Base-by-base conservation (phyloP, 2,329 filamentous ascomycete species). In the Dactylellina drechsleri region DNA sequence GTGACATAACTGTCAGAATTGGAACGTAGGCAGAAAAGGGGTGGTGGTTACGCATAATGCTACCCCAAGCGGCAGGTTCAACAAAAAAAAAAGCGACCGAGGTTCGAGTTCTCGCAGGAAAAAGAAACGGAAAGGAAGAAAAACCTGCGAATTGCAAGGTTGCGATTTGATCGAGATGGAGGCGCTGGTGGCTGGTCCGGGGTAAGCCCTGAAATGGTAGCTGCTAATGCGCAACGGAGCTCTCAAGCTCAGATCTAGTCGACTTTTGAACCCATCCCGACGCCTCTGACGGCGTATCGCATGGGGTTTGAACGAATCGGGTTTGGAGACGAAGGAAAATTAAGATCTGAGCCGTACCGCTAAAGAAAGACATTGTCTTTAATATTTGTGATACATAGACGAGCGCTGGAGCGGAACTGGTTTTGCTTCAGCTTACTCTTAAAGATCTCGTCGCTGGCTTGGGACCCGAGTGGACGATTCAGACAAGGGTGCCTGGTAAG, bases 341-440 rank as follows among this genome's bases (percentile, higher is more conserved):
- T 36, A 5, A 36, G 31, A 36, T 36, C 31, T 10, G 31, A 36
- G 6, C 31, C 31, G 31, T 36, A 7, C 31, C 31, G 31, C 31
- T 36, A 36, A 36, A n/a, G 43, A 18, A 47, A 47, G 43, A 47
- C 43, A 47, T 36, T 47, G 43, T 47, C 43, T 47, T 18, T 47
- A 18, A 15, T 47, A 47, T 15, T 8, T n/a, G 43, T 5, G 16
- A 47, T 47, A 15, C 43, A 47, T 15, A 47, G 15, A n/a, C 43
- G 15, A 47, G 16, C 40, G 23, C 23, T 36, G 1, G 31, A 36
- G 10, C 4, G 23, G 23, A 23, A 4, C 23, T 23, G 23, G 23
- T 23, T 23, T 23, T 23, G 23, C 23, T 36, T 36, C 31, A 36
- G 31, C 31, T 36, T 36, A 5, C 3, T 36, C 31, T 36, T 36